A percentile compares a stretch with the other conserved stretches of the same genome.
Evolutionary conservation across 139 green algal genomes (phyloP).

Genomic region (Chlorella sp.): DNA sequence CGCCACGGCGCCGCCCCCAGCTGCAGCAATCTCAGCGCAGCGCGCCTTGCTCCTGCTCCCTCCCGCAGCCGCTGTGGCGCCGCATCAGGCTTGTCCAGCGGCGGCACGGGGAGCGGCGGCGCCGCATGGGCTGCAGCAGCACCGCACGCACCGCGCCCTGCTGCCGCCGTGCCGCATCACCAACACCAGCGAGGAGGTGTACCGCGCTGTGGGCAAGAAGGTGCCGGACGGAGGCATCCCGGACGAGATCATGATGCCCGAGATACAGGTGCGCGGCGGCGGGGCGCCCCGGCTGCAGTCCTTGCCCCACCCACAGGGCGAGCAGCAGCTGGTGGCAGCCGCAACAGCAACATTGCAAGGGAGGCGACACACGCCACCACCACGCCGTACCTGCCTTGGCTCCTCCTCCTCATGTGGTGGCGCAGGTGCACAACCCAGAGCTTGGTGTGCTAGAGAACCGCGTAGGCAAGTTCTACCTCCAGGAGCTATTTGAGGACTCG

Average conservation of each 20-base stretch:
- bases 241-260: not conserved
- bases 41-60: too few species aligned
- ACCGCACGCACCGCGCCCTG: too few species aligned
- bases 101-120: not conserved
- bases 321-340: not conserved
- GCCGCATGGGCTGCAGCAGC: too few species aligned
- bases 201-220: not conserved
- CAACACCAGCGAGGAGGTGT: constrained; percentile 13
- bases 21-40: too few species aligned
- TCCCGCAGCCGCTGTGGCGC: too few species aligned
- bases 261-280: not conserved
- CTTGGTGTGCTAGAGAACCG: constrained; percentile 18
- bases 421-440: constrained; percentile 28
- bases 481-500: constrained; percentile 22
- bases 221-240: not conserved
- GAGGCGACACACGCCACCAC: too few species aligned
- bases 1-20: too few species aligned
- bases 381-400: too few species aligned
- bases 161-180: constrained; percentile 6
- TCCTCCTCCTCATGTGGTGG: too few species aligned
- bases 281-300: not conserved
- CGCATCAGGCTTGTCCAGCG: not conserved
- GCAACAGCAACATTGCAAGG: too few species aligned
- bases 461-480: constrained; percentile 17
- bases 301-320: not conserved